Percentiles rank a stretch among this genome's conserved stretches.
These are phyloP conservation scores for Zelonia costaricensis DNA, from an alignment of 208 protist species.

Conservation along the genomic window DNA sequence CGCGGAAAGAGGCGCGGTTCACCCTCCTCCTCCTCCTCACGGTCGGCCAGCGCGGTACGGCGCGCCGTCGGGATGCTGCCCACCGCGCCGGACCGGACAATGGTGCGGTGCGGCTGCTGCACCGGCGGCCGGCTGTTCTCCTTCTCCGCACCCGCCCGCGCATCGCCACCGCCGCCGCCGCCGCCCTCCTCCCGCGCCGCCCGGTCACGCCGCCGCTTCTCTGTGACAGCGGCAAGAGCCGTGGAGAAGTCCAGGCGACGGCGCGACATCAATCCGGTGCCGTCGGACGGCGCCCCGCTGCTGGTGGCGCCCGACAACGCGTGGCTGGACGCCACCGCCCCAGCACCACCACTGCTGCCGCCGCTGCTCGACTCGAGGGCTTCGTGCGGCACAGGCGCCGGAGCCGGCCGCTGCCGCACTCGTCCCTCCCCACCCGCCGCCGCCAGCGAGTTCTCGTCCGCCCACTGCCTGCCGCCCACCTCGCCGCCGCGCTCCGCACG, in stretches of 20 bases:
- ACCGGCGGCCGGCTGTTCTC: conserved; percentile 8
- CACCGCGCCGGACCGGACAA: conserved; percentile 19
- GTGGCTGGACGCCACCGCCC: no score
- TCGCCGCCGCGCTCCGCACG: background rate
- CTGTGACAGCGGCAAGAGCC: conserved; percentile 37
- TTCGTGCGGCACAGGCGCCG: background rate
- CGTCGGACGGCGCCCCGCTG: no score
- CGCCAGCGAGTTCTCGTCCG: background rate
- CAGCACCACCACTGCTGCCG: no score
- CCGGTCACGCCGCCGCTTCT: conserved; percentile 40
- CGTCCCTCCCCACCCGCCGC: no score
- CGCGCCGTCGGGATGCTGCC: conserved; percentile 25
- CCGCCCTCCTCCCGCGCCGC: conserved; percentile 6
- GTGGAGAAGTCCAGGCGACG: conserved; percentile 39
- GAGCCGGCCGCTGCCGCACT: background rate
- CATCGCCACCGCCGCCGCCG: background rate
- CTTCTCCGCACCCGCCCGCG: conserved; percentile 7
- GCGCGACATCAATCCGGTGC: conserved; percentile 20
- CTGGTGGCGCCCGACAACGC: no score
- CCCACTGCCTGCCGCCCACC: background rate
- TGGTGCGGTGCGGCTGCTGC: conserved; percentile 7
- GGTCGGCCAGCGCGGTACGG: background rate
- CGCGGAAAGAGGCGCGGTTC: conserved; percentile 25
- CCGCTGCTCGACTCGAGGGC: background rate
- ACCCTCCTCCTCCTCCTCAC: conserved; percentile 21